Conservation (phyloP, 2,329 filamentous ascomycete species). For the Niveomyces coronatus region DNA sequence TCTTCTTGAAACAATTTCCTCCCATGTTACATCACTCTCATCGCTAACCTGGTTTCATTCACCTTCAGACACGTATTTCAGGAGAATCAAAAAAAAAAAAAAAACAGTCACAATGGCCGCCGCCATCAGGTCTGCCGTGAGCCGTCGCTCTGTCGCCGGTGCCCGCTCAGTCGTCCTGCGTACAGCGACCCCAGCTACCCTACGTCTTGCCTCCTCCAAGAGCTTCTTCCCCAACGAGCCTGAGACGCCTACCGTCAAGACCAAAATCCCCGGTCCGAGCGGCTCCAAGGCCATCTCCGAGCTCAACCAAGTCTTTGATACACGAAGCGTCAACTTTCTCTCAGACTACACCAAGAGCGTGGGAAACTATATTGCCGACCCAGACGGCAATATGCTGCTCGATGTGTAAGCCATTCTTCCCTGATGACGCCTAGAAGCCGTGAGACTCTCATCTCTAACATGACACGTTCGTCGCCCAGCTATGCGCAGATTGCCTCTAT, state of each 20-base stretch:
- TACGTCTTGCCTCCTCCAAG: constrained; percentile 23
- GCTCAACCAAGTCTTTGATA: constrained; percentile 74
- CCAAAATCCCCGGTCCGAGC: constrained; percentile 64
- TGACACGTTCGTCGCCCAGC: constrained; percentile 24
- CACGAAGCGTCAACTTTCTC: constrained; percentile 75
- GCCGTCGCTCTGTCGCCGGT: not conserved
- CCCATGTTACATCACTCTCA: not conserved
- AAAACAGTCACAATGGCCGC: constrained; percentile 4
- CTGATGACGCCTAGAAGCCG: not conserved
- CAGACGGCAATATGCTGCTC: constrained; percentile 61
- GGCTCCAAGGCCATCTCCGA: constrained; percentile 58
- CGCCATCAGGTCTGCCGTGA: constrained; percentile 8
- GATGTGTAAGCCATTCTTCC: constrained; percentile 46
- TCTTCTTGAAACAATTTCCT: no score
- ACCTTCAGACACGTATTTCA: no score
- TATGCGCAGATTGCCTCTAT: constrained; percentile 92
- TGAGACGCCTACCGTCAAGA: constrained; percentile 41
- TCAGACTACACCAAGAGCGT: constrained; percentile 62
- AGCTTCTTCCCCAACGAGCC: constrained; percentile 40
- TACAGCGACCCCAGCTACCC: constrained; percentile 11
- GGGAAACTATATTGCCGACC: constrained; percentile 73
- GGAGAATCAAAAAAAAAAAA: not conserved
- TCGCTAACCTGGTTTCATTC: no score
- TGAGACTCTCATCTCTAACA: not conserved
- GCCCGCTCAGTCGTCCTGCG: not conserved